Evolutionary conservation across 2,329 filamentous ascomycete species (phyloP).

Genomic region (Aspergillus persii): DNA sequence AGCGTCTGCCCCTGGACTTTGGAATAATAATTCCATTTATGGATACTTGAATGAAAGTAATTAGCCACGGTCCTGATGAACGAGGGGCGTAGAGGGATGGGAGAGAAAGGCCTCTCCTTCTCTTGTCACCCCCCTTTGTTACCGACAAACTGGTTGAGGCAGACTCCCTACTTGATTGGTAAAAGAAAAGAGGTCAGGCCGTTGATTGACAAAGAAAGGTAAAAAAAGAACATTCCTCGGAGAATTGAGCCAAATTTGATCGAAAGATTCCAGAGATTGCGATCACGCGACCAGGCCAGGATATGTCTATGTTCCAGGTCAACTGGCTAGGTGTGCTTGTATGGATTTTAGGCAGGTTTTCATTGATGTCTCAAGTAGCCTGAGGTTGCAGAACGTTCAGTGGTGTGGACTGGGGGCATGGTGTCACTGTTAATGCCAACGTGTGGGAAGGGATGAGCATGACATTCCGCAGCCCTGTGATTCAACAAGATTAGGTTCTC

Average conservation of each 20-base stretch:
- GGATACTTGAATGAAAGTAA: neutral
- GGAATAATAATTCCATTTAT: neutral
- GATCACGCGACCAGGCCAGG: neutral
- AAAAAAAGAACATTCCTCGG: slow-evolving; percentile 20
- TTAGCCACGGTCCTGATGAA: neutral
- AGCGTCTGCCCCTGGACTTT: neutral
- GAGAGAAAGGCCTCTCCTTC: neutral
- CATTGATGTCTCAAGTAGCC: neutral
- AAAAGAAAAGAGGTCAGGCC: neutral
- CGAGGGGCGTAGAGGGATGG: neutral
- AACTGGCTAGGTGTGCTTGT: neutral
- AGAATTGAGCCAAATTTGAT: slow-evolving; percentile 6
- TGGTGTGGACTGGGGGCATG: neutral
- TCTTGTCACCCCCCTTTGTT: neutral
- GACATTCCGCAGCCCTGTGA: slow-evolving; percentile 8
- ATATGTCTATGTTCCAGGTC: neutral
- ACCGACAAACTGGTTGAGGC: neutral
- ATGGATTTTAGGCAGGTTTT: too few species aligned
- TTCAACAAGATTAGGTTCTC: neutral
- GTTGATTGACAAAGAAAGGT: slow-evolving; percentile 14
- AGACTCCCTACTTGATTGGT: neutral
- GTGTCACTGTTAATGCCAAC: neutral
- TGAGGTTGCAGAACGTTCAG: neutral
- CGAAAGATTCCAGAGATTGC: neutral
- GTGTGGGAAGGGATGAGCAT: too few species aligned